phyloP scores from a whole-genome alignment of 139 green algal species.

The Micractinium sp. region DNA sequence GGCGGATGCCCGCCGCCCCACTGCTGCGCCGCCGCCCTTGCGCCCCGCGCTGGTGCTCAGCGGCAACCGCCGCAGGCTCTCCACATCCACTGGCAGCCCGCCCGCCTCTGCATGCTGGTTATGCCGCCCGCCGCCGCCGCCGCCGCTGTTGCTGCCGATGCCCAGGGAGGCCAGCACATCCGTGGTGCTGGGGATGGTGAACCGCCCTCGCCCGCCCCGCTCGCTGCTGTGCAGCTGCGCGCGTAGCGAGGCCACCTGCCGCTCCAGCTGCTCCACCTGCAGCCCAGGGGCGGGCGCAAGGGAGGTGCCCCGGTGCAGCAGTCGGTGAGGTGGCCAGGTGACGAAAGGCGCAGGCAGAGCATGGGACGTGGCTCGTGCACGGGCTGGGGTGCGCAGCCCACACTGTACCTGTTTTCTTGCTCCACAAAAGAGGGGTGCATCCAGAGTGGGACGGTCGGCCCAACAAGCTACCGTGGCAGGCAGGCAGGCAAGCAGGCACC shows the following conservation, averaged over 20 bases:
- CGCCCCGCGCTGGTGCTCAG: not conserved
- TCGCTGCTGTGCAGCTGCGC: not conserved
- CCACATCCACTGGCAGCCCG: not conserved
- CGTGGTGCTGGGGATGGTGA: not conserved
- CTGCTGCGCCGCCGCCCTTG: not conserved
- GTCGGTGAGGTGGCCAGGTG: not conserved
- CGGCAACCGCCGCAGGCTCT: slow-evolving; percentile 12
- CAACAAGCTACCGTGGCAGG: not conserved
- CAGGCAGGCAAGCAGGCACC: no score
- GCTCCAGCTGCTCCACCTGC: slow-evolving; percentile 20
- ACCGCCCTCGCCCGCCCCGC: not conserved
- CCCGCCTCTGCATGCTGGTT: not conserved
- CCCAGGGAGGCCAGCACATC: slow-evolving; percentile 15
- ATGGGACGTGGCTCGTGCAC: not conserved
- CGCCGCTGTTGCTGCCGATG: not conserved
- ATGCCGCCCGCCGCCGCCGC: not conserved
- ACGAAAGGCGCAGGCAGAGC: not conserved
- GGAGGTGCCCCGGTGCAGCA: not conserved
- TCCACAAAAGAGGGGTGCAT: not conserved
- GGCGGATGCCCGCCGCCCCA: not conserved
- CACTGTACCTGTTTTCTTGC: not conserved
- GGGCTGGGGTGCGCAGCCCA: no score
- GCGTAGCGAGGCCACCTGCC: not conserved
- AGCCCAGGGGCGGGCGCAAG: not conserved
- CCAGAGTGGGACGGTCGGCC: not conserved